phyloP scores from a whole-genome alignment of 306 rosid species.

The Phaseolus lunatus region DNA sequence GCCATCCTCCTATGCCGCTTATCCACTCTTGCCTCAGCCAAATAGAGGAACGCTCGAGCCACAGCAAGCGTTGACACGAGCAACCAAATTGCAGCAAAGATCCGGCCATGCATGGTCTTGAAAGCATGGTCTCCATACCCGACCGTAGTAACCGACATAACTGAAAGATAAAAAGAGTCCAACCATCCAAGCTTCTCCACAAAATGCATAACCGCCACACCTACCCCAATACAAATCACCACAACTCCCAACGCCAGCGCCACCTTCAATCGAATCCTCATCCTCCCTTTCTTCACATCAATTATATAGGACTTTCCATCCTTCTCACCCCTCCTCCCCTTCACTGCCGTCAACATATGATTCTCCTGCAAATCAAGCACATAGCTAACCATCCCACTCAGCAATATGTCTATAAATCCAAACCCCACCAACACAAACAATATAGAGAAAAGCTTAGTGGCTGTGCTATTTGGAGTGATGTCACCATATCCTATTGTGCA shows the following conservation, averaged over 20 bases:
- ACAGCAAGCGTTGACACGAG: slow-evolving; percentile 93
- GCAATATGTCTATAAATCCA: slow-evolving; percentile 89
- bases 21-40: slow-evolving; percentile 98
- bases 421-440: slow-evolving; percentile 90
- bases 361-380: slow-evolving; percentile 94
- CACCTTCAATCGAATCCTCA: slow-evolving; percentile 99
- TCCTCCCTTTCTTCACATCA: slow-evolving; percentile 96
- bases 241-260: slow-evolving; percentile 91
- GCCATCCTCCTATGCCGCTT: slow-evolving; percentile 94
- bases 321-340: slow-evolving; percentile 60
- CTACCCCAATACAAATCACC: slow-evolving; percentile 84
- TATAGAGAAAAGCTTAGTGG: slow-evolving; percentile 81
- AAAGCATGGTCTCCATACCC: slow-evolving; percentile 93
- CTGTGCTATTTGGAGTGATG: slow-evolving; percentile 75
- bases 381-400: slow-evolving; percentile 88
- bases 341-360: slow-evolving; percentile 69
- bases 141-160: slow-evolving; percentile 96
- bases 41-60: slow-evolving; percentile 87
- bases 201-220: slow-evolving; percentile 84
- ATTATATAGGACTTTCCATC: slow-evolving; percentile 69
- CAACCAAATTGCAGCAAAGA: slow-evolving; percentile 94
- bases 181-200: slow-evolving; percentile 86
- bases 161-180: slow-evolving; percentile 94
- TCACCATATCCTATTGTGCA: slow-evolving; percentile 98
- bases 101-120: slow-evolving; percentile 74